Base-by-base conservation (phyloP, 768 basidiomycete species). In the Leccinum olivaceopallidum region DNA sequence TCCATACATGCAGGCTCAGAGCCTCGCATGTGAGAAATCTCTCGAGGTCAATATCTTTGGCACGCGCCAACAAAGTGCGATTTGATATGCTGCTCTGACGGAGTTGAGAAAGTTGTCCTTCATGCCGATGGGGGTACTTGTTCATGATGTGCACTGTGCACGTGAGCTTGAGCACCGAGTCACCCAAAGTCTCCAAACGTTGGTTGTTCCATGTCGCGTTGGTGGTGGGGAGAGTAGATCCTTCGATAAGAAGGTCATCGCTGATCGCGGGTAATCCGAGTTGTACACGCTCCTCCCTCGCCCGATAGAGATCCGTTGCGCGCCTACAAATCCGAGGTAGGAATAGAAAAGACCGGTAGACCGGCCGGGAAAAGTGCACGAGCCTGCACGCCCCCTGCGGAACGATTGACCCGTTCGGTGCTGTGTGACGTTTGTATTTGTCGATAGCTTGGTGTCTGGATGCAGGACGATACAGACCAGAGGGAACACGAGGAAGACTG, bases 141-240 rank as follows among this genome's bases (percentile, higher is more conserved):
- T 89, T 91, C 75, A 88, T 87, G 5, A 92, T 75, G 68, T 94
- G 84, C 3, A 93, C 85, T 22, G 88, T 89, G 4, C 86, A 85
- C 53, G 86, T 83, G 26, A 95, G 73, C 67, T 94, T 88, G 48
- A 94, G 78, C 1, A 94, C 90, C 0, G 88, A 84, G 68, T 96
- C 94, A 9, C 94, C 94, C 7, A 95, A 77, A 0, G 92, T 94
- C 71, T 96, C 94, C 58, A 95, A 71, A 1, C 91, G 85, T 67
- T 96, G 92, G 63, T 95, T 95, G 73, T 82, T 91, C 75, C 84
- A 92, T 9, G 82, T 81, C 7, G 84, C 80, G 36, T 68, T 69
- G 6, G 88, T 81, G 37, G 80, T 79, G 1, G 94, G 94, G 12
- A 93, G 76, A 2, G 91, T 93, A 24, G 91, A 80, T 6, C 90